Conservation (phyloP, 2,329 filamentous ascomycete genomes). For the Trichoderma afroharzianum region DNA sequence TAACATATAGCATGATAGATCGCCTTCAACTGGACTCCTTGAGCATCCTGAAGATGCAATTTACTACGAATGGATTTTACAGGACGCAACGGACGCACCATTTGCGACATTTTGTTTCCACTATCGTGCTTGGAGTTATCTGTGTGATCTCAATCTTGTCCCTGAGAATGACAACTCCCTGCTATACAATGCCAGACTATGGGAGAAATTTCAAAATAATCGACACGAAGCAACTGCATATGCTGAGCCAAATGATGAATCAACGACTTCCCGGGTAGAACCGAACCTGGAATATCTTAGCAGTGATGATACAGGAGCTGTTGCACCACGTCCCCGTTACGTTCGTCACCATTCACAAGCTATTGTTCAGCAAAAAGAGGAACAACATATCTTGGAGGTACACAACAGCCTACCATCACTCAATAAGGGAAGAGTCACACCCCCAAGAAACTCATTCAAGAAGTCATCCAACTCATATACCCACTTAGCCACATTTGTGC, state of each 20-base stretch:
- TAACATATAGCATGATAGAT: slow-evolving; percentile 34
- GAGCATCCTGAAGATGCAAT: slow-evolving; percentile 47
- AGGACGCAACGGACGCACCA: slow-evolving; percentile 49
- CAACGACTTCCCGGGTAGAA: too few relatives aligned
- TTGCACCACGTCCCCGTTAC: too few relatives aligned
- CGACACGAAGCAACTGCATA: not conserved
- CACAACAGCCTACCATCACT: not conserved
- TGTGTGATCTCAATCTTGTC: slow-evolving; percentile 47
- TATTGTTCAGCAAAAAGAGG: not conserved
- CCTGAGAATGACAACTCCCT: slow-evolving; percentile 26
- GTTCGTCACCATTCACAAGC: not conserved
- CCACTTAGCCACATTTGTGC: not conserved
- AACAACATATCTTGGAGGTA: not conserved
- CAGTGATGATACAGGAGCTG: not conserved
- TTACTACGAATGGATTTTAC: slow-evolving; percentile 51
- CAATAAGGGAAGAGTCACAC: too few relatives aligned
- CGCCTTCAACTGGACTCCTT: slow-evolving; percentile 50
- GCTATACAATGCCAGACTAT: not conserved
- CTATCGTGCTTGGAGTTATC: slow-evolving; percentile 50
- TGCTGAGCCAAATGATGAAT: not conserved
- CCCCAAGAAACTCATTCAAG: not conserved
- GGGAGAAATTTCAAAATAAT: not conserved
- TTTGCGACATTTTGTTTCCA: slow-evolving; percentile 54
- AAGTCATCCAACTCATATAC: not conserved
- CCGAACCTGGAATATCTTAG: not conserved